Evolutionary conservation across 257 asterid genomes (phyloP).

Genomic region (Plectranthus barbatus): DNA sequence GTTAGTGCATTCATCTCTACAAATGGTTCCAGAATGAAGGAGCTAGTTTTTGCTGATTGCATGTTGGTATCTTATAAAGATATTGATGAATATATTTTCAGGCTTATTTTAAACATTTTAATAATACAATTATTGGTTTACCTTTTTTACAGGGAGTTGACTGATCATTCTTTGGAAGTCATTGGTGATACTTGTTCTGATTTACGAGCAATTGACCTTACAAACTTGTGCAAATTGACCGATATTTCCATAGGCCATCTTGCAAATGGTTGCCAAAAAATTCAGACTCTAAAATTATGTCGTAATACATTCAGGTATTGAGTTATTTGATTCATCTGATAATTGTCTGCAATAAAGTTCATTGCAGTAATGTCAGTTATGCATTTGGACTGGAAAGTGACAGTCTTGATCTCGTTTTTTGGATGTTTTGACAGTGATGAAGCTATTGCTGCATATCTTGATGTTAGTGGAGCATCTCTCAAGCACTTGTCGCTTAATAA

Average conservation of each 20-base stretch:
- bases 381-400: constrained; percentile 2
- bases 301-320: constrained; percentile 68
- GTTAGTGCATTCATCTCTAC: constrained; percentile 31
- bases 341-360: neutral
- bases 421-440: constrained; percentile 55
- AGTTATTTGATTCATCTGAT: neutral
- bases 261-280: constrained; percentile 73
- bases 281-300: constrained; percentile 52
- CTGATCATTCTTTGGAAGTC: constrained; percentile 53
- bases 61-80: constrained; percentile 38
- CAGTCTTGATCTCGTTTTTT: neutral
- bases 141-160: constrained; percentile 54
- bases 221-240: constrained; percentile 57
- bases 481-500: constrained; percentile 64
- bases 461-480: constrained; percentile 57
- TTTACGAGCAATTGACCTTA: constrained; percentile 56
- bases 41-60: constrained; percentile 71
- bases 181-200: constrained; percentile 52
- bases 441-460: constrained; percentile 91
- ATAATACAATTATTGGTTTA: neutral
- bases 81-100: neutral
- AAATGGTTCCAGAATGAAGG: constrained; percentile 70
- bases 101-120: neutral
- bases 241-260: constrained; percentile 71
- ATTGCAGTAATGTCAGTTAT: neutral